A percentile compares a stretch with the other conserved stretches of the same genome.
These are phyloP conservation scores for Pyrus betulifolia DNA, from an alignment of 306 rosid genomes.

Conservation along the genomic window DNA sequence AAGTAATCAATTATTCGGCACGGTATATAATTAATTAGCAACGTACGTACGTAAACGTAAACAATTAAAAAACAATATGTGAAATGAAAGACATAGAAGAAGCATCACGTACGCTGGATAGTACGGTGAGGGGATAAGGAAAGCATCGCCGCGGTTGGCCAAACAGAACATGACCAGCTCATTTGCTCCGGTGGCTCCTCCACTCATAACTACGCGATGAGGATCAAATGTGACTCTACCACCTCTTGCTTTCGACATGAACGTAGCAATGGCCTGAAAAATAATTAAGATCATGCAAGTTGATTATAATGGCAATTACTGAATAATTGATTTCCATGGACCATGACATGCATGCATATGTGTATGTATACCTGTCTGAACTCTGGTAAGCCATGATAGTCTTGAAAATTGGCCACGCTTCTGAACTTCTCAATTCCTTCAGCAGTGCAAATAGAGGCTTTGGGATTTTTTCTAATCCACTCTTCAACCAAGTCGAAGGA, in stretches of 20 bases:
- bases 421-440: constrained; percentile 62
- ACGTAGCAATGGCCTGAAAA: constrained; percentile 68
- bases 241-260: constrained; percentile 80
- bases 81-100: not conserved
- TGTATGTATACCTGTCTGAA: constrained; percentile 49
- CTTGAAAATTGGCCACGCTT: constrained; percentile 67
- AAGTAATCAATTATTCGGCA: not conserved
- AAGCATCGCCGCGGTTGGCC: constrained; percentile 86
- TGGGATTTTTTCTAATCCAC: constrained; percentile 64
- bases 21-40: not conserved
- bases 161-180: constrained; percentile 77
- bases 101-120: constrained; percentile 65
- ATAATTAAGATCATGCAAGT: not conserved
- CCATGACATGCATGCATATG: not conserved
- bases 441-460: constrained; percentile 70
- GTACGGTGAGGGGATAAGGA: constrained; percentile 80
- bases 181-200: constrained; percentile 94
- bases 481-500: constrained; percentile 51
- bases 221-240: constrained; percentile 70
- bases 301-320: not conserved
- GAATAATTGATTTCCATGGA: not conserved
- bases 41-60: not conserved
- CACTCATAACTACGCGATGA: constrained; percentile 68
- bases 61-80: not conserved
- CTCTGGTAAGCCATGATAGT: constrained; percentile 72